These are phyloP conservation scores for Mentha longifolia DNA, from an alignment of 257 asterid genomes.

Conservation along the genomic window DNA sequence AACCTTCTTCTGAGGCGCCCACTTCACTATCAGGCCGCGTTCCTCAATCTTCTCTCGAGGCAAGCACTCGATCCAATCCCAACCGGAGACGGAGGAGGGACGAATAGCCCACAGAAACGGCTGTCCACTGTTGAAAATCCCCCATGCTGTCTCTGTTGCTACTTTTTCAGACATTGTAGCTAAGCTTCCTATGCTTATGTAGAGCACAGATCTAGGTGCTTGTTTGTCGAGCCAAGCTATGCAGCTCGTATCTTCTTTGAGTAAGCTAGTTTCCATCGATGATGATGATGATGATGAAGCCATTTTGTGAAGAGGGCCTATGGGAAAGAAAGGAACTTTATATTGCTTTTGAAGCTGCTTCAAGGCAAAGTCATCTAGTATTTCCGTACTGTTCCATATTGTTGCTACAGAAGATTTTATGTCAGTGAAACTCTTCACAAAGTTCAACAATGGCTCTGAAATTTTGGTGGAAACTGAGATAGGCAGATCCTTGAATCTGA, in stretches of 20 bases:
- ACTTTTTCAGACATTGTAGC: conserved; percentile 34
- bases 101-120: conserved; percentile 56
- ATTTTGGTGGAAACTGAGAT: conserved; percentile 17
- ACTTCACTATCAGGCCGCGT: conserved; percentile 38
- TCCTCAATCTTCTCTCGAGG: conserved; percentile 26
- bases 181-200: conserved; percentile 50
- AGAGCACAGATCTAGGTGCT: conserved; percentile 45
- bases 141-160: conserved; percentile 44
- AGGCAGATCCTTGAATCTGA: conserved; percentile 49
- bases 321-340: conserved; percentile 43
- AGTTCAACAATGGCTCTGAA: conserved; percentile 32
- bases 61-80: conserved; percentile 33
- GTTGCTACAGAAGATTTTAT: conserved; percentile 44
- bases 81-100: conserved; percentile 33
- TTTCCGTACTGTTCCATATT: conserved; percentile 18
- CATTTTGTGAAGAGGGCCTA: conserved; percentile 63
- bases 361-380: conserved; percentile 34
- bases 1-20: conserved; percentile 57
- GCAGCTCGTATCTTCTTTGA: conserved; percentile 39
- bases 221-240: conserved; percentile 51
- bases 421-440: conserved; percentile 21
- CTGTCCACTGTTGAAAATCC: conserved; percentile 47
- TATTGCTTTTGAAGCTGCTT: conserved; percentile 37
- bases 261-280: conserved; percentile 37
- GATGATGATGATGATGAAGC: conserved; percentile 27